Conservation (phyloP, 345 rosid genomes). For the Salix purpurea region DNA sequence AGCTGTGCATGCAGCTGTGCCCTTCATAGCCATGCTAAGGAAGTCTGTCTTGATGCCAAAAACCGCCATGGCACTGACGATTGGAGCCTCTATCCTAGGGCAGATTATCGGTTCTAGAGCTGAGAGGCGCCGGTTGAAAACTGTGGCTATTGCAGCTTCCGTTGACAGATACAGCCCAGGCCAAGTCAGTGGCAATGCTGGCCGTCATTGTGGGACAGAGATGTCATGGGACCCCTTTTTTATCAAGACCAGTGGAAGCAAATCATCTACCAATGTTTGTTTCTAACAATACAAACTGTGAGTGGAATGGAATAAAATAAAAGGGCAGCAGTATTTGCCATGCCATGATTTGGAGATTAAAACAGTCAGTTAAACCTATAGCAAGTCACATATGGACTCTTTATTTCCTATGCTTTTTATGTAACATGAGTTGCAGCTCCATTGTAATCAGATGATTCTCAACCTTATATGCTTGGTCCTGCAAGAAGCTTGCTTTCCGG, state of each 20-base stretch:
- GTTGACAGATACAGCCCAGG: conserved; percentile 16
- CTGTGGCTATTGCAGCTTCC: conserved; percentile 21
- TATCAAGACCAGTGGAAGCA: neutral
- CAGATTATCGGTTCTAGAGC: conserved; percentile 91
- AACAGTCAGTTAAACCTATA: neutral
- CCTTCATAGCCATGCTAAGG: conserved; percentile 86
- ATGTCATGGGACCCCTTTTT: conserved; percentile 16
- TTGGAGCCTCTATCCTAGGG: conserved; percentile 79
- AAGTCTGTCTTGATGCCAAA: conserved; percentile 83
- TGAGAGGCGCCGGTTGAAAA: conserved; percentile 62
- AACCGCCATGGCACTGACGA: conserved; percentile 81
- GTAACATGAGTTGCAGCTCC: neutral
- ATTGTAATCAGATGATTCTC: neutral
- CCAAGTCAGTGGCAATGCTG: conserved; percentile 18
- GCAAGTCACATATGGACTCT: neutral
- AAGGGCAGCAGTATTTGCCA: neutral
- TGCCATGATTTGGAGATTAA: no score
- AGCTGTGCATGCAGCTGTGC: conserved; percentile 92
- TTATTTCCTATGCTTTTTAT: neutral
- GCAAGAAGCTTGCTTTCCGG: neutral
- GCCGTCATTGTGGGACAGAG: conserved; percentile 33
- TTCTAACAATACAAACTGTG: conserved; percentile 1
- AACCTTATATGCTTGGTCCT: neutral
- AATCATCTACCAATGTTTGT: conserved; percentile 11
- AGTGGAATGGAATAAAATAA: neutral